Evolutionary conservation across 2,329 filamentous ascomycete species (phyloP).

Genomic region (Fusarium brevicatenulatum): DNA sequence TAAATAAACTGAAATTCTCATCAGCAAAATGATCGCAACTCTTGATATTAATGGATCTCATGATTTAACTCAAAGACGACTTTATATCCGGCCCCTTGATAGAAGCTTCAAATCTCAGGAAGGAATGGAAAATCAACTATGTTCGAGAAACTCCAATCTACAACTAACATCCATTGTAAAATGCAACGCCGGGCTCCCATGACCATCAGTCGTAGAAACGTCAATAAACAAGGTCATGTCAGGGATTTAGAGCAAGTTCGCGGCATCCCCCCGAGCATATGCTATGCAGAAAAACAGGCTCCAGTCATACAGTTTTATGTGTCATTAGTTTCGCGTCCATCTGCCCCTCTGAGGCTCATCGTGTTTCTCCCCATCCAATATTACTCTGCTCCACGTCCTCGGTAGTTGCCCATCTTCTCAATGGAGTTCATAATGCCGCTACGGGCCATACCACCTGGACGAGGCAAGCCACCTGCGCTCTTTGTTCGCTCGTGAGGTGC

Average conservation of each 20-base stretch:
- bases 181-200: constrained; percentile 25
- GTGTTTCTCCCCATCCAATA: not conserved
- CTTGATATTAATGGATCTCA: not conserved
- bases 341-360: constrained; percentile 19
- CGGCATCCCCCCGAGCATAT: constrained; percentile 21
- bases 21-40: constrained; percentile 19
- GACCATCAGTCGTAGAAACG: constrained; percentile 16
- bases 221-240: constrained; percentile 28
- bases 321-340: constrained; percentile 38
- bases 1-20: not conserved
- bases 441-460: constrained; percentile 61
- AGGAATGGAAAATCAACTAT: not conserved
- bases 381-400: constrained; percentile 53
- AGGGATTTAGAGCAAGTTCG: constrained; percentile 15
- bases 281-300: constrained; percentile 32
- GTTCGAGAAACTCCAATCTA: constrained; percentile 13
- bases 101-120: not conserved
- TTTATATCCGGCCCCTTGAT: not conserved
- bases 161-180: constrained; percentile 26
- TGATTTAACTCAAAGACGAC: not conserved
- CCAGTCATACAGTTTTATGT: constrained; percentile 39
- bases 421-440: constrained; percentile 87
- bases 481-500: constrained; percentile 58
- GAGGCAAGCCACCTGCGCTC: constrained; percentile 58
- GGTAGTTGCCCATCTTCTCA: constrained; percentile 82